Evolutionary conservation across 2,329 filamentous ascomycete genomes (phyloP).

Genomic region (Trichoderma guizhouense): DNA sequence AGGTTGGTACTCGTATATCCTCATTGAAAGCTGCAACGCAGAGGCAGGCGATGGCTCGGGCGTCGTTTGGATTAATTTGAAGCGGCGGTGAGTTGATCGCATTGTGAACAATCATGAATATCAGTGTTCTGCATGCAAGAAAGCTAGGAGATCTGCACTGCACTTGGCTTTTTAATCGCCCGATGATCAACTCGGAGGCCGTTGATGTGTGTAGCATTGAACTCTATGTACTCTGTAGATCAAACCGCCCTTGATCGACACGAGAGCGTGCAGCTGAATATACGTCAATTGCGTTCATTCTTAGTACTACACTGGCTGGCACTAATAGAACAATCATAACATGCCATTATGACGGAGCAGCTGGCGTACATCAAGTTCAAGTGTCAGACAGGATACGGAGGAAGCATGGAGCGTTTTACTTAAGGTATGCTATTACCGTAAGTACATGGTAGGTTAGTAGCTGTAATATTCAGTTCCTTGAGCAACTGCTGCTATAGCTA

Average conservation of each 20-base stretch:
- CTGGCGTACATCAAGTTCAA: neutral
- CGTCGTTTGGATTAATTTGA: neutral
- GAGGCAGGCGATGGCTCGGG: neutral
- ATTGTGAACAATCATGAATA: neutral
- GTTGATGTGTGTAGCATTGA: neutral
- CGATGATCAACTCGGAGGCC: neutral
- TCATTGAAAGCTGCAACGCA: neutral
- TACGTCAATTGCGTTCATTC: neutral
- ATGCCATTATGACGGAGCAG: neutral
- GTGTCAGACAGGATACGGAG: neutral
- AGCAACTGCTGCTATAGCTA: neutral
- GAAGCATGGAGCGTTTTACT: neutral
- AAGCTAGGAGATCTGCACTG: neutral
- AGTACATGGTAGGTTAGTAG: too few species aligned
- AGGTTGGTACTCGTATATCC: neutral
- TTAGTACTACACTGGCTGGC: neutral
- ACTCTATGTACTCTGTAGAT: neutral
- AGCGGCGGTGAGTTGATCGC: neutral
- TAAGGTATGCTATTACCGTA: too few species aligned
- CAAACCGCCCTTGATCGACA: neutral
- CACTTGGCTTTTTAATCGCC: neutral
- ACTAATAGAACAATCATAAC: neutral
- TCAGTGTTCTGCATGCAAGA: neutral
- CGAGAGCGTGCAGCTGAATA: neutral
- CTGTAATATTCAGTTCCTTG: neutral